Evolutionary conservation across 1,284 basidiomycete genomes (phyloP).

Genomic region (Ceraceosorus guamensis): DNA sequence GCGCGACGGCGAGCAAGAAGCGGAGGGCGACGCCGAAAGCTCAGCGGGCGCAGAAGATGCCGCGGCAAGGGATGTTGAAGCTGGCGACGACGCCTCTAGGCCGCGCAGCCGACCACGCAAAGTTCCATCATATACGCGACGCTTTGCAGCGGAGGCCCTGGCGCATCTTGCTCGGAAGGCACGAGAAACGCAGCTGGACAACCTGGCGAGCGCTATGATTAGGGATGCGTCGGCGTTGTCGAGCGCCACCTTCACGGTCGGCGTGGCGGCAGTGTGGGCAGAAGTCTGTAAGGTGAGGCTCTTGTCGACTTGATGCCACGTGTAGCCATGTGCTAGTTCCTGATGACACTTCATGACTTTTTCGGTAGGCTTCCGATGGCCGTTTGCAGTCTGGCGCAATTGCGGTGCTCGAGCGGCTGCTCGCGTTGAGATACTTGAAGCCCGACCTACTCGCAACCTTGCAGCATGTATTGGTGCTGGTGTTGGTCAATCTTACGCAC

Average conservation of each 20-base stretch:
- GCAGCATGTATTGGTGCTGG: no score
- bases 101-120: conserved; percentile 4
- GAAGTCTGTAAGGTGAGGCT: conserved; percentile 28
- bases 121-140: conserved; percentile 33
- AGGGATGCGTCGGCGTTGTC: conserved; percentile 18
- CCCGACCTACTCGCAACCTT: no score
- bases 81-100: background rate
- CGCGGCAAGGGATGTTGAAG: background rate
- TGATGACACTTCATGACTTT: no score
- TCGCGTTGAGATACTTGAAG: no score
- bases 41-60: conserved; percentile 4
- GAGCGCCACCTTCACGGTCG: conserved; percentile 25
- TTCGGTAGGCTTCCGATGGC: no score
- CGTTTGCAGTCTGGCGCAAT: no score
- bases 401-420: no score
- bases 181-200: conserved; percentile 22
- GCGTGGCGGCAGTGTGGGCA: conserved; percentile 42
- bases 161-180: conserved; percentile 44
- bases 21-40: conserved; percentile 10
- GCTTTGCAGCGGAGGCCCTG: conserved; percentile 45
- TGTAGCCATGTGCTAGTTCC: no score
- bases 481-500: no score
- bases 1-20: conserved; percentile 7
- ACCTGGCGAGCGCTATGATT: conserved; percentile 26
- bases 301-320: background rate